Evolutionary conservation across 164 flowering plant genomes (phyloP).

Genomic region (Sextonia rubra): DNA sequence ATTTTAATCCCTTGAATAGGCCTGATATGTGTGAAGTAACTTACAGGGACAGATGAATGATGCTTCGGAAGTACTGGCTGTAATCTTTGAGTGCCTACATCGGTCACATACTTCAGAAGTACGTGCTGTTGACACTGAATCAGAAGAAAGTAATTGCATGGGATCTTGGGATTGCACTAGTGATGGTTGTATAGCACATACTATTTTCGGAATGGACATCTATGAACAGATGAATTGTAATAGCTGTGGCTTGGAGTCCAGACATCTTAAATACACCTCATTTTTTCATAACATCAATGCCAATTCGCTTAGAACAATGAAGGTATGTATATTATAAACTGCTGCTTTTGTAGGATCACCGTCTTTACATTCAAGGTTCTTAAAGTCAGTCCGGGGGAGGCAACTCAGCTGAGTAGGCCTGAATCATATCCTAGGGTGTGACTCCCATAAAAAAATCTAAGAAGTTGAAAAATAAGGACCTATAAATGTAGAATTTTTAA

Average conservation of each 20-base stretch:
- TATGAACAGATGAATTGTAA: slow-evolving; percentile 84
- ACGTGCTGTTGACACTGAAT: slow-evolving; percentile 45
- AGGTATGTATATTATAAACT: slow-evolving; percentile 39
- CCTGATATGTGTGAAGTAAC: slow-evolving; percentile 13
- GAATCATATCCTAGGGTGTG: too few species aligned
- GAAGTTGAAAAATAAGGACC: too few species aligned
- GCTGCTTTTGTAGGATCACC: not conserved
- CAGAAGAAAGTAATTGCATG: slow-evolving; percentile 46
- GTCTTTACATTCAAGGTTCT: not conserved
- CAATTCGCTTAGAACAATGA: slow-evolving; percentile 86
- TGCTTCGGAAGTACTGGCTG: slow-evolving; percentile 96
- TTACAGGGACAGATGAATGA: slow-evolving; percentile 97
- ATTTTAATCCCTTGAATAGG: not conserved
- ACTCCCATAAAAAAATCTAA: too few species aligned
- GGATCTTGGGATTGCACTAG: slow-evolving; percentile 84
- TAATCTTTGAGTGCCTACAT: slow-evolving; percentile 92
- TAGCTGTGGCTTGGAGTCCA: slow-evolving; percentile 74
- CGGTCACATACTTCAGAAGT: slow-evolving; percentile 45
- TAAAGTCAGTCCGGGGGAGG: too few species aligned
- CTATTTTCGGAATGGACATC: slow-evolving; percentile 89
- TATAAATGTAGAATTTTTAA: too few species aligned
- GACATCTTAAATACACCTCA: slow-evolving; percentile 83
- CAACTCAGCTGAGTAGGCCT: too few species aligned
- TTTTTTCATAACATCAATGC: slow-evolving; percentile 95
- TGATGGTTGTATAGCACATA: slow-evolving; percentile 68